Base-by-base conservation (phyloP, 176 grass and related monocot genomes). In the Avena insularis region DNA sequence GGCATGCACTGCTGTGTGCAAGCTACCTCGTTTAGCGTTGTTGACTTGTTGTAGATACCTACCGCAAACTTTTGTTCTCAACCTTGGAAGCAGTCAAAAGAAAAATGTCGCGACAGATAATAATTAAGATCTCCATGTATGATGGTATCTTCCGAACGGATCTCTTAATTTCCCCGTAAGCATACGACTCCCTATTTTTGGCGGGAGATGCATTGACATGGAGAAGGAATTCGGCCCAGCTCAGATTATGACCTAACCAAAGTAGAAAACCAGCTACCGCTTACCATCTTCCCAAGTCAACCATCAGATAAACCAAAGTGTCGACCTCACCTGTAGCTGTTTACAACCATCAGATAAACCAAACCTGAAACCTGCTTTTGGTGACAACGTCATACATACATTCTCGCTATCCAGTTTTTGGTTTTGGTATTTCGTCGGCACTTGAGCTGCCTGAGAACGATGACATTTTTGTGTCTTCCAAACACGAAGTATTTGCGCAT, bases 271-370 rank as follows among this genome's bases (percentile, higher is more conserved):
- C 64, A 9, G 58, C 59, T 48, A 20, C 9, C 6, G 65, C 47
- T 71, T 35, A 51, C 48, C 77, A 48, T 75, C 12, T 80, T 36
- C 3, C 23, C 23, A 82, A 70, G 78, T 76, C 59, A 90, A 60
- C 78, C 78, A 4, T 6, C 77, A 77, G 78, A 86, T 43, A 86
- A 77, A 77, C 70, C 23, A 1, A 58, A 61, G 25, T 51, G 83
- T 66, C 48, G 15, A 51, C 15, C 55, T 85, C 36, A 75, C 58
- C 15, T 71, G 54, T 31, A 35, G 12, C 25, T 69, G 12, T 59
- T 8, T 58, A 35, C 59, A 90, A 60, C 78, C 78, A 4, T 6
- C 77, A 77, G 78, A 86, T 43, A 86, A 77, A 77, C 70, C 23
- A 1, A 58, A 61, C 15, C 55, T 85, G 23, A 75, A 35, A 50